These are phyloP conservation scores for Ogataea siamensis DNA, from an alignment of 805 yeast genomes.

Conservation along the genomic window DNA sequence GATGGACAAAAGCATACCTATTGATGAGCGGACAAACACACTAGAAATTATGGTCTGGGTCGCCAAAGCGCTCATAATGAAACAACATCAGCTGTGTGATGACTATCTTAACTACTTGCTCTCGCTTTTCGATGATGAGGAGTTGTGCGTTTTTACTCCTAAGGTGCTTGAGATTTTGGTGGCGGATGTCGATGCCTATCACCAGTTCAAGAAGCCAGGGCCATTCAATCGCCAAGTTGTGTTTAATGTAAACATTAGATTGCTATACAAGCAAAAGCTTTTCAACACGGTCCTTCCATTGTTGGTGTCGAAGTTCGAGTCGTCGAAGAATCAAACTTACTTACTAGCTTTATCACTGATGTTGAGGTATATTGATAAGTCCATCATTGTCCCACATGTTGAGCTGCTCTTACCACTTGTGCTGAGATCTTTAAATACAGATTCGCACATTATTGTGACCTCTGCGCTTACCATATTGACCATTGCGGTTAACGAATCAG, in stretches of 20 bases:
- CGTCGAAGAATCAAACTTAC: slow-evolving; percentile 41
- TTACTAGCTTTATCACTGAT: slow-evolving; percentile 67
- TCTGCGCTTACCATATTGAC: slow-evolving; percentile 28
- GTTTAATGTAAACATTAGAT: slow-evolving; percentile 55
- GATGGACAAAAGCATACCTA: slow-evolving; percentile 1
- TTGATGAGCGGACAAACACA: slow-evolving; percentile 22
- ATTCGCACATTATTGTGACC: slow-evolving; percentile 22
- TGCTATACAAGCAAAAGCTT: slow-evolving; percentile 77
- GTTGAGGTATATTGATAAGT: slow-evolving; percentile 60
- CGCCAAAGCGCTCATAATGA: slow-evolving; percentile 64
- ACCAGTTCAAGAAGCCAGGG: slow-evolving; percentile 39
- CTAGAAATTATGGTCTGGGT: slow-evolving; percentile 69
- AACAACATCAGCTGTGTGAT: slow-evolving; percentile 44
- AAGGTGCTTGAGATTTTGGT: slow-evolving; percentile 62
- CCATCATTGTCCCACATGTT: slow-evolving; percentile 64
- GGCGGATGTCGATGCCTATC: slow-evolving; percentile 62
- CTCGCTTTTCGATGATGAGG: slow-evolving; percentile 33
- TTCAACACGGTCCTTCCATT: slow-evolving; percentile 60
- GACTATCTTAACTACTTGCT: slow-evolving; percentile 36
- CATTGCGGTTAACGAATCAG: slow-evolving; percentile 49
- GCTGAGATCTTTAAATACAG: slow-evolving; percentile 50
- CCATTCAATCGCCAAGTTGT: slow-evolving; percentile 31
- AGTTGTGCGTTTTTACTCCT: slow-evolving; percentile 42
- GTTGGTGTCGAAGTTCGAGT: slow-evolving; percentile 46
- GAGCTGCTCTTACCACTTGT: slow-evolving; percentile 66